Percentiles rank a stretch among this genome's conserved stretches.
Evolutionary conservation across 768 basidiomycete genomes (phyloP).

Genomic region (Cystofilobasidium capitatum): DNA sequence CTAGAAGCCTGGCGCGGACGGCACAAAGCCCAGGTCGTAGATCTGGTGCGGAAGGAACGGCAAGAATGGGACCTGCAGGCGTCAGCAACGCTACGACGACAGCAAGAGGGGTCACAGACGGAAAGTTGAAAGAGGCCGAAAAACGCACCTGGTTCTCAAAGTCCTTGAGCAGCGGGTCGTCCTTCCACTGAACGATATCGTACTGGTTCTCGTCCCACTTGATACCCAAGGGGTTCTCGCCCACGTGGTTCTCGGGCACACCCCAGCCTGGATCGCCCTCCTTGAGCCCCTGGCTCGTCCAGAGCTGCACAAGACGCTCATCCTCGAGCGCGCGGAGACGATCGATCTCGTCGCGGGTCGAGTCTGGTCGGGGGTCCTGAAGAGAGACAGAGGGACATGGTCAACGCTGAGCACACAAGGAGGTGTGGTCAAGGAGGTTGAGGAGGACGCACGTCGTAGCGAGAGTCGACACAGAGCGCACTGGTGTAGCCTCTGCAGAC

Average conservation of each 20-base stretch:
- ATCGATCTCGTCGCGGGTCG: not conserved
- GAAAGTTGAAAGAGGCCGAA: too few relatives aligned
- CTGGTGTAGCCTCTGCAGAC: conserved; percentile 33
- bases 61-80: not conserved
- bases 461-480: conserved; percentile 30
- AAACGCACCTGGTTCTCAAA: conserved; percentile 18
- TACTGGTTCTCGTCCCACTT: conserved; percentile 9
- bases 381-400: not conserved
- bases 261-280: conserved; percentile 22
- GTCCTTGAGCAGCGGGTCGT: conserved; percentile 23
- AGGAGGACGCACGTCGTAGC: conserved; percentile 13
- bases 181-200: conserved; percentile 16
- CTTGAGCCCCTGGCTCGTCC: conserved; percentile 12
- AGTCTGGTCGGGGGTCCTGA: conserved; percentile 18
- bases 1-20: conserved; percentile 8
- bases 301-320: conserved; percentile 11
- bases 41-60: not conserved
- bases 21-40: conserved; percentile 17
- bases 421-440: not conserved
- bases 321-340: conserved; percentile 9
- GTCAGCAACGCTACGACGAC: too few relatives aligned
- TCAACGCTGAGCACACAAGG: not conserved
- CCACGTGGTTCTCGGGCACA: conserved; percentile 8
- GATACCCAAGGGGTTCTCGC: conserved; percentile 24
- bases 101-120: not conserved